Conservation (phyloP, 192 early-diverging fungal genomes). For the Coemansia sp. region DNA sequence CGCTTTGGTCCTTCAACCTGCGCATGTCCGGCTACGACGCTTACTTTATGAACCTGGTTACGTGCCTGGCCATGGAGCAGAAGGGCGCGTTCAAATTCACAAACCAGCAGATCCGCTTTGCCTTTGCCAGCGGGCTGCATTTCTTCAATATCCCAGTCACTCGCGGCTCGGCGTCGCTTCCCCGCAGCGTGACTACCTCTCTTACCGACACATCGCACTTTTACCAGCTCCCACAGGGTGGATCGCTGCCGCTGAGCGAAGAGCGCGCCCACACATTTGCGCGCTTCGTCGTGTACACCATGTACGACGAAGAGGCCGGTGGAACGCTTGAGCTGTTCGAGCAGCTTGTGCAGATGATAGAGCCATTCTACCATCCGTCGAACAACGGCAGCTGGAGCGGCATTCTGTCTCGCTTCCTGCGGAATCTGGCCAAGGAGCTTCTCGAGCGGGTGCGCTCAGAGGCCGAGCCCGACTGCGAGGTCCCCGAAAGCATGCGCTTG, state of each 20-base stretch:
- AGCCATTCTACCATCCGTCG: slow-evolving; percentile 90
- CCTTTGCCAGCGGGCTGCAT: slow-evolving; percentile 50
- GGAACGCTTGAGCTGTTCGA: slow-evolving; percentile 62
- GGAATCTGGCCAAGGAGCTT: slow-evolving; percentile 64
- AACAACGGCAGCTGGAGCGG: slow-evolving; percentile 85
- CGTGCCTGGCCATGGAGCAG: slow-evolving; percentile 60
- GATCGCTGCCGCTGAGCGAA: slow-evolving; percentile 37
- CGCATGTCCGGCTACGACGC: slow-evolving; percentile 60
- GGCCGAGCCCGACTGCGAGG: slow-evolving; percentile 19
- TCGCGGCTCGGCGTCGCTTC: slow-evolving; percentile 18
- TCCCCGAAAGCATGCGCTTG: slow-evolving; percentile 24
- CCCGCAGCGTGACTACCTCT: slow-evolving; percentile 14
- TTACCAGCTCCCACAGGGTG: slow-evolving; percentile 35
- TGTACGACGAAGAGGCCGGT: slow-evolving; percentile 55
- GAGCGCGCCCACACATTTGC: slow-evolving; percentile 60
- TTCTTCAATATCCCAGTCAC: slow-evolving; percentile 43
- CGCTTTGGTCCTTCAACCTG: slow-evolving; percentile 75
- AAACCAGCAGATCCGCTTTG: slow-evolving; percentile 45
- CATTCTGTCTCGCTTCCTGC: slow-evolving; percentile 67
- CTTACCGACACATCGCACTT: slow-evolving; percentile 32
- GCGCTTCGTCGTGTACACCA: slow-evolving; percentile 76
- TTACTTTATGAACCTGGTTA: slow-evolving; percentile 69
- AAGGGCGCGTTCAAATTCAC: slow-evolving; percentile 32
- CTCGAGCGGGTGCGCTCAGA: slow-evolving; percentile 55
- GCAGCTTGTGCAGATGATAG: slow-evolving; percentile 78